Evolutionary conservation across 306 rosid genomes (phyloP), one percentile per base, ranked within the genome.

Genomic region (Purshia tridentata): DNA sequence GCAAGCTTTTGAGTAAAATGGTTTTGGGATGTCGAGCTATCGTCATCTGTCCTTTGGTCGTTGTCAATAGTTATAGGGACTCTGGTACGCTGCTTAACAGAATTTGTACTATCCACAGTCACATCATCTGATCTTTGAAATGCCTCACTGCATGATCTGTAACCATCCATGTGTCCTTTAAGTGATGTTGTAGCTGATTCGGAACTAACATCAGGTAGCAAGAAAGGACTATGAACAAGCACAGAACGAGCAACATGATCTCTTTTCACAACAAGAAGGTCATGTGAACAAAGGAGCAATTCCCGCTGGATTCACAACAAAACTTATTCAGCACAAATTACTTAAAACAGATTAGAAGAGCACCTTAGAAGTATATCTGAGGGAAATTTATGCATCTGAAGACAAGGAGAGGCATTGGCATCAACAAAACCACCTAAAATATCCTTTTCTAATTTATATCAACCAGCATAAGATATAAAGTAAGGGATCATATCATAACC

Each of bases 161-260:
- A 84, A 68, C 83, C 98, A 57, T 91, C 99, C 19, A 92, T 85
- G 58, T 86, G 85, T 44, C 88, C 99, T 75, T 86, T 95, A 37
- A 95, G 88, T 65, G 99, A 95, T 46, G 99, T 95, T 44, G 99
- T 92, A 69, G 97, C 99, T 54, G 99, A 95, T 83, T 92, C 99
- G 6, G 97, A 91, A 78, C 99, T 95, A 74, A 86, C 95, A 70
- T 90, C 96, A 8, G 92, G 96, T 77, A 75, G 89, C 72, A 79
- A 49, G 70, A 86, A 87, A 81, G 92, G 88, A 80, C 84, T 86
- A 9, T 58, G 88, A 72, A 71, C 90, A 46, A 86, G 89, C 62
- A 86, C 74, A 11, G 95, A 84, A 46, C 88, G 89, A 64, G 97
- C 86, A 69, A 83, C 89, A 67, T 91, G 89, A 84, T 95, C 99